Conservation (phyloP, 805 yeast species). For the Candida coquimbonensis region DNA sequence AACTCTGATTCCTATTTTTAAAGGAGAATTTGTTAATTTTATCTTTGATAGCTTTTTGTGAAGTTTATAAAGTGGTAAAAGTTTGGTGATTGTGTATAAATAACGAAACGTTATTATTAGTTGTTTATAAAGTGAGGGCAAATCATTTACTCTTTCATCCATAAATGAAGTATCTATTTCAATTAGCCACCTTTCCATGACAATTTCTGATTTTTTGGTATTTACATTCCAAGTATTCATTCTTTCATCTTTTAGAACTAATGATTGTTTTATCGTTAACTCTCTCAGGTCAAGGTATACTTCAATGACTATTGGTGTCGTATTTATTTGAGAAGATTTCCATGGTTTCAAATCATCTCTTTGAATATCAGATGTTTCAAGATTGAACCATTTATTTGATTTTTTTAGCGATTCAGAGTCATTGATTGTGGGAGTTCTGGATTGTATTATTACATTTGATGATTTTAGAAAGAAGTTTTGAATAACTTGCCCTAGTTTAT, state of each 20-base stretch:
- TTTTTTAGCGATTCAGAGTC: conserved; percentile 18
- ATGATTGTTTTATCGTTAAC: conserved; percentile 47
- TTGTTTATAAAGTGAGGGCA: conserved; percentile 66
- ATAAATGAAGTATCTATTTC: conserved; percentile 56
- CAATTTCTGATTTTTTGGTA: conserved; percentile 71
- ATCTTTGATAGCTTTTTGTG: conserved; percentile 35
- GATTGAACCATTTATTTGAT: conserved; percentile 57
- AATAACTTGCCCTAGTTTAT: conserved; percentile 21
- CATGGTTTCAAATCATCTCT: conserved; percentile 60
- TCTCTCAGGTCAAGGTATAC: conserved; percentile 64
- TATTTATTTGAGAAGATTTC: conserved; percentile 34
- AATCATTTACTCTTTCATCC: conserved; percentile 37
- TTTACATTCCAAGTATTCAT: conserved; percentile 53
- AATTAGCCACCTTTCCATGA: conserved; percentile 87
- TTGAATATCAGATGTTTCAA: conserved; percentile 34
- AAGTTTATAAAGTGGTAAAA: conserved; percentile 68
- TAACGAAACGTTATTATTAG: conserved; percentile 69
- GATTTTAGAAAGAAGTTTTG: conserved; percentile 58
- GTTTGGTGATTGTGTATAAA: conserved; percentile 54
- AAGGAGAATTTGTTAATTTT: conserved; percentile 30
- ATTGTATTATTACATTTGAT: conserved; percentile 47
- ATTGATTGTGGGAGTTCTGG: conserved; percentile 24
- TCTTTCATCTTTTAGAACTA: conserved; percentile 50
- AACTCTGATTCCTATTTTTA: conserved; percentile 51
- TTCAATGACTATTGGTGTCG: conserved; percentile 84